These are phyloP conservation scores for Coemansia interrupta DNA, from an alignment of 192 early-diverging fungal genomes.

Conservation along the genomic window DNA sequence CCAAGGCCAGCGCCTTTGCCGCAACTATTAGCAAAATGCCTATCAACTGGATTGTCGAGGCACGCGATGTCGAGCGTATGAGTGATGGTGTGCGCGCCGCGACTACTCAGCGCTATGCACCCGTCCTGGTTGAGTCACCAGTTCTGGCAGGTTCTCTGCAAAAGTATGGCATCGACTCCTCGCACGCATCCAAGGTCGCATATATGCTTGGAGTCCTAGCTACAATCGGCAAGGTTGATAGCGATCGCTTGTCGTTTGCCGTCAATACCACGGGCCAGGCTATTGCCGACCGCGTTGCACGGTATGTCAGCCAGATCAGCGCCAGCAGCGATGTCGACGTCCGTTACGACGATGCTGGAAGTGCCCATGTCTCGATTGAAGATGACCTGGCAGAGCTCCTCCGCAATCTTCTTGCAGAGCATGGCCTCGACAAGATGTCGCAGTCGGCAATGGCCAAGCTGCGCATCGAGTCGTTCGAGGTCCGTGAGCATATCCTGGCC, in stretches of 20 bases:
- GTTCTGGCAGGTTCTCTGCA: slow-evolving; percentile 1
- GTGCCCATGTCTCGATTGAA: slow-evolving; percentile 3
- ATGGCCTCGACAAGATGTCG: not conserved
- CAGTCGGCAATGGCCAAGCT: not conserved
- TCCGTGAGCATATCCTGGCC: slow-evolving; percentile 42
- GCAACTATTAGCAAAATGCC: not conserved
- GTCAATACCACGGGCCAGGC: slow-evolving; percentile 8
- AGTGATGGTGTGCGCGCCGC: slow-evolving; percentile 16
- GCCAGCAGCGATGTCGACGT: not conserved
- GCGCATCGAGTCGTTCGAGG: slow-evolving; percentile 10
- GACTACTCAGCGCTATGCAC: slow-evolving; percentile 27
- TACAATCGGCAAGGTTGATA: not conserved
- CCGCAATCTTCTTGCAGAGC: not conserved
- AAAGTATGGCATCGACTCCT: slow-evolving; percentile 10
- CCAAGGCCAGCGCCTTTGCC: slow-evolving; percentile 18
- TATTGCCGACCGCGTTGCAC: slow-evolving; percentile 18
- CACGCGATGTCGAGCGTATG: slow-evolving; percentile 37
- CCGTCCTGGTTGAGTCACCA: slow-evolving; percentile 24
- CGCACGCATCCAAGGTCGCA: slow-evolving; percentile 13
- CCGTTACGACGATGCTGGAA: not conserved
- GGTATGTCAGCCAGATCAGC: not conserved
- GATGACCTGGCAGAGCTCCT: slow-evolving; percentile 5
- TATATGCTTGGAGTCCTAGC: slow-evolving; percentile 34
- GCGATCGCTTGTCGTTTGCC: not conserved
- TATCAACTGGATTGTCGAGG: slow-evolving; percentile 38